Evolutionary conservation across 176 grass and related monocot species (phyloP).

Genomic region (Tillandsia fasciculata): DNA sequence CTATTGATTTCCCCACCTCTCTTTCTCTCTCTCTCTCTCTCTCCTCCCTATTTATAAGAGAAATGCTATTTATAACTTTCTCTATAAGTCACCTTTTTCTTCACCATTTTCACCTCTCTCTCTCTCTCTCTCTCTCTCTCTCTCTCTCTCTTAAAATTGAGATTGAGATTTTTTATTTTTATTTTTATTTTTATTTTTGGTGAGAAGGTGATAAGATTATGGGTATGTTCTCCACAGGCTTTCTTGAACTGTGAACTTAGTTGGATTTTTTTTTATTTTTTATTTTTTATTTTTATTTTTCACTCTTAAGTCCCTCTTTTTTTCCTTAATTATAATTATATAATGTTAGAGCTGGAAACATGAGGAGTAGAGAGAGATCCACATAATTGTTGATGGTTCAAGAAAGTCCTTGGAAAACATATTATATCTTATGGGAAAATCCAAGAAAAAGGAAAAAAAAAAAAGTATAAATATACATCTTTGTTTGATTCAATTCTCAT

Average conservation of each 20-base stretch:
- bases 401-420: constrained; percentile 82
- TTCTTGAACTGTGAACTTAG: constrained; percentile 80
- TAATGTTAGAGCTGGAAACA: not conserved
- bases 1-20: not conserved
- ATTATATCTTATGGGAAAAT: constrained; percentile 14
- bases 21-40: not conserved
- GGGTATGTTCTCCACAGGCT: constrained; percentile 83
- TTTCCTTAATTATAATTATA: not conserved
- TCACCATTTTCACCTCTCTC: constrained; percentile 1
- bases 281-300: not conserved
- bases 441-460: too few relatives aligned
- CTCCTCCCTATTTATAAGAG: constrained; percentile 20
- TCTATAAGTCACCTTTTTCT: not conserved
- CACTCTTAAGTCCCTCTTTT: not conserved
- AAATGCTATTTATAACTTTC: not conserved
- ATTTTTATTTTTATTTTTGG: too few relatives aligned
- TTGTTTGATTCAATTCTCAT: not conserved
- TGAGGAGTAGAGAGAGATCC: not conserved
- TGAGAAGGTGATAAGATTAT: constrained; percentile 16
- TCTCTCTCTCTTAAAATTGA: not conserved
- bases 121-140: not conserved
- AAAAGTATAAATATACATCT: not conserved
- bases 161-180: not conserved
- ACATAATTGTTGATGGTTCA: constrained; percentile 51
- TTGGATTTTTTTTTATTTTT: not conserved